Percentiles rank a stretch among this genome's conserved stretches.
Evolutionary conservation across 140 eudicot species (phyloP).

Genomic region (Anethum foeniculum): DNA sequence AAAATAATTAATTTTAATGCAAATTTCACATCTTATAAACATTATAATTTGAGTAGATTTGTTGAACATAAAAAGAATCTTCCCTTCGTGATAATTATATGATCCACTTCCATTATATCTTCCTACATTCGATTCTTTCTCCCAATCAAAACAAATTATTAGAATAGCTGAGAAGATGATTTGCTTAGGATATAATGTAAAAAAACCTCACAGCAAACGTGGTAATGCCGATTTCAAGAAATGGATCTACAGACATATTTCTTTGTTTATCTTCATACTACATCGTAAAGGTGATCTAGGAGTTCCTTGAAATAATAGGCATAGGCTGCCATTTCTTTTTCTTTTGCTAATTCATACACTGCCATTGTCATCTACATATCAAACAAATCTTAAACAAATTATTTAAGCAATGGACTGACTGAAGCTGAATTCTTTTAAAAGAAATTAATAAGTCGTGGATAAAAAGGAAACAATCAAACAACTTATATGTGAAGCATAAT

Average conservation of each 20-base stretch:
- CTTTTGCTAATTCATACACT: not conserved
- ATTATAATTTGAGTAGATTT: not conserved
- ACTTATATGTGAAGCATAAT: not conserved
- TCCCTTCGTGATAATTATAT: not conserved
- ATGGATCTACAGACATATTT: not conserved
- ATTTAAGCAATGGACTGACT: not conserved
- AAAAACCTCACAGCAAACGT: not conserved
- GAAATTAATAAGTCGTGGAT: not conserved
- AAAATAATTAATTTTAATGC: not conserved
- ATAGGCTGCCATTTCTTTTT: not conserved
- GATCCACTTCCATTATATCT: not conserved
- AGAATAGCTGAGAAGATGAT: not conserved
- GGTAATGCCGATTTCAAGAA: not conserved
- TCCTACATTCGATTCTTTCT: not conserved
- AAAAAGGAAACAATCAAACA: not conserved
- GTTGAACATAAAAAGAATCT: not conserved
- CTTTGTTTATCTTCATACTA: not conserved
- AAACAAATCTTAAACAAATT: not conserved
- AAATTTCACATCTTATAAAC: not conserved
- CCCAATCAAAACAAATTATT: not conserved
- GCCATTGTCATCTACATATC: not conserved
- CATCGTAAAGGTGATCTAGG: not conserved
- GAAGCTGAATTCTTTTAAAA: not conserved
- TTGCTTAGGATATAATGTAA: not conserved
- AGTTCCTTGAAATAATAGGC: not conserved